phyloP scores from a whole-genome alignment of 768 basidiomycete species.

The Kwoniella dendrophila region DNA sequence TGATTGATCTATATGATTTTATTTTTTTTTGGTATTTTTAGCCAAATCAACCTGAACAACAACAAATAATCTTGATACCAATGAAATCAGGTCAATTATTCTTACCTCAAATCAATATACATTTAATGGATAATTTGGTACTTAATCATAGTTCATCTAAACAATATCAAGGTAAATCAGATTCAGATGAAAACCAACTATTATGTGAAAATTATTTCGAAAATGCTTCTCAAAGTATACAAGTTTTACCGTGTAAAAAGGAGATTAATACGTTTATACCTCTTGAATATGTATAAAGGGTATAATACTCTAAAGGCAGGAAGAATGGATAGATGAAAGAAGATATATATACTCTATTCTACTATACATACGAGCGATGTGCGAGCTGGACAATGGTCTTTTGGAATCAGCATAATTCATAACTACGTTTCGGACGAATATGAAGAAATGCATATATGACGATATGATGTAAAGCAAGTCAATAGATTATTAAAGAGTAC shows the following conservation, averaged over 20 bases:
- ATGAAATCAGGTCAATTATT: slow-evolving; percentile 78
- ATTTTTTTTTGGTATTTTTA: background rate
- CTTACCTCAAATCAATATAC: slow-evolving; percentile 73
- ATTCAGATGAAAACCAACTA: slow-evolving; percentile 10
- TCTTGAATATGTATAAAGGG: too few relatives aligned
- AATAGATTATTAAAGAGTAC: too few relatives aligned
- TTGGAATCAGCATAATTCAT: too few relatives aligned
- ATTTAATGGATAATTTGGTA: slow-evolving; percentile 57
- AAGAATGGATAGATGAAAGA: slow-evolving; percentile 13
- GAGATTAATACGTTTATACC: slow-evolving; percentile 64
- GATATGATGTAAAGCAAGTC: too few relatives aligned
- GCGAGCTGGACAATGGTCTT: too few relatives aligned
- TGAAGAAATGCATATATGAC: too few relatives aligned
- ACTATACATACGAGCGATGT: background rate
- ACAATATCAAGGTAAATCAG: slow-evolving; percentile 60
- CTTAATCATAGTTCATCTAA: slow-evolving; percentile 34
- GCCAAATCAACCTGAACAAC: slow-evolving; percentile 64
- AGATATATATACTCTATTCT: background rate
- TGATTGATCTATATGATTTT: background rate
- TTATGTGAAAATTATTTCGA: slow-evolving; percentile 73
- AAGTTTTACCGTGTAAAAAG: slow-evolving; percentile 80
- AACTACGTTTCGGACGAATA: too few relatives aligned
- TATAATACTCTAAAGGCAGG: background rate
- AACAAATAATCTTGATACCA: slow-evolving; percentile 73
- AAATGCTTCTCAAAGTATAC: slow-evolving; percentile 77